These are phyloP conservation scores for Annulohypoxylon bovei DNA, from an alignment of 495 filamentous ascomycete genomes.

Conservation along the genomic window DNA sequence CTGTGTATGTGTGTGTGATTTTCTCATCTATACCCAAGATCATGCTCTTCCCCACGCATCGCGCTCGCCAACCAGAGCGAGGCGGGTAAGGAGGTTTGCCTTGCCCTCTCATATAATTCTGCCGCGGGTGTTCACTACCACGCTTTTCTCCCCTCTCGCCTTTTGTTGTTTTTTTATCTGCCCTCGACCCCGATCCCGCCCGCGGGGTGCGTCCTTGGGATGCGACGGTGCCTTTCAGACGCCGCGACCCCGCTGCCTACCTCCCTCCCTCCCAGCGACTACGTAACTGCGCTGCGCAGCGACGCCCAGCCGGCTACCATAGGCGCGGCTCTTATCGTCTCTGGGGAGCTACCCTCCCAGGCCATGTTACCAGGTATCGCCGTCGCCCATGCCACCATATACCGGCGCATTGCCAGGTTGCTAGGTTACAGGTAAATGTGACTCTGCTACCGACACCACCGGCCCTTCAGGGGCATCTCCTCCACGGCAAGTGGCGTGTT, in stretches of 20 bases:
- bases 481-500: slow-evolving; percentile 16
- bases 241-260: slow-evolving; percentile 14
- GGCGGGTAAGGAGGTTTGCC: slow-evolving; percentile 32
- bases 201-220: slow-evolving; percentile 36
- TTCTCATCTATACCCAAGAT: slow-evolving; percentile 19
- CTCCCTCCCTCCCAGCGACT: neutral
- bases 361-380: neutral
- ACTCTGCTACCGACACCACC: neutral
- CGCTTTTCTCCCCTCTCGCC: neutral
- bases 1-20: neutral
- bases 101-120: slow-evolving; percentile 30
- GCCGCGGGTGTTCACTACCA: slow-evolving; percentile 38
- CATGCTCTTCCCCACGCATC: slow-evolving; percentile 12
- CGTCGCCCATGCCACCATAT: neutral
- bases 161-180: neutral
- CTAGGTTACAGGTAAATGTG: neutral
- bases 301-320: neutral
- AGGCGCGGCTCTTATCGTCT: neutral
- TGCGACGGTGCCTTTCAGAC: slow-evolving; percentile 33
- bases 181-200: slow-evolving; percentile 36
- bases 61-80: slow-evolving; percentile 33
- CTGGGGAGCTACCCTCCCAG: neutral
- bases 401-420: neutral
- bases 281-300: neutral
- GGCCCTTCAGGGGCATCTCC: neutral